A percentile compares a stretch with the other conserved stretches of the same genome.
Conservation (phyloP, 108 stramenopile species). For the Cyclotella baltica region DNA sequence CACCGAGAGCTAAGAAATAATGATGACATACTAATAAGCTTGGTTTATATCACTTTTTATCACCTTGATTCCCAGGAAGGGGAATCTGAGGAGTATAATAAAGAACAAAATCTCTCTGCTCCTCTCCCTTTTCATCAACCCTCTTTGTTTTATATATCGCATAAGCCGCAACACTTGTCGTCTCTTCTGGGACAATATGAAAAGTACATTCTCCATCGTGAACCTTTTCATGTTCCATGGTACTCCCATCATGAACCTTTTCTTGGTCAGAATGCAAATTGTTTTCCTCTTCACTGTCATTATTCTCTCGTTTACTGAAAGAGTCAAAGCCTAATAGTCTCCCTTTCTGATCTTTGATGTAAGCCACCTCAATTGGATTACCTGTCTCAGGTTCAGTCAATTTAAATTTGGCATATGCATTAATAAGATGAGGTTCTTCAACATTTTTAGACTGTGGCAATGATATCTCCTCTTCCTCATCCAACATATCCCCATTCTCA, state of each 20-base stretch:
- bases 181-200: conserved; percentile 54
- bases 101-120: conserved; percentile 25
- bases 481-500: conserved; percentile 8
- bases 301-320: conserved; percentile 28
- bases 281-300: conserved; percentile 9
- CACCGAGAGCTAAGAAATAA: no score
- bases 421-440: conserved; percentile 67
- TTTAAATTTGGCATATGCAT: conserved; percentile 51
- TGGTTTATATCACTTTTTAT: no score
- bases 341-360: conserved; percentile 80
- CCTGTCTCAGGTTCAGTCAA: conserved; percentile 47
- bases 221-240: neutral
- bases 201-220: conserved; percentile 53
- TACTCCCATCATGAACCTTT: conserved; percentile 5
- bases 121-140: conserved; percentile 26
- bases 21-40: no score
- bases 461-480: conserved; percentile 5
- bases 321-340: conserved; percentile 76
- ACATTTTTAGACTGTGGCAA: neutral
- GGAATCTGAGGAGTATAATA: conserved; percentile 42
- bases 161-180: conserved; percentile 49
- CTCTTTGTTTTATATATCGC: conserved; percentile 41
- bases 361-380: conserved; percentile 74
- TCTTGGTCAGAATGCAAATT: neutral
- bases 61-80: conserved; percentile 21